phyloP scores from a whole-genome alignment of 164 flowering plant genomes.

The Vitis labrusca region DNA sequence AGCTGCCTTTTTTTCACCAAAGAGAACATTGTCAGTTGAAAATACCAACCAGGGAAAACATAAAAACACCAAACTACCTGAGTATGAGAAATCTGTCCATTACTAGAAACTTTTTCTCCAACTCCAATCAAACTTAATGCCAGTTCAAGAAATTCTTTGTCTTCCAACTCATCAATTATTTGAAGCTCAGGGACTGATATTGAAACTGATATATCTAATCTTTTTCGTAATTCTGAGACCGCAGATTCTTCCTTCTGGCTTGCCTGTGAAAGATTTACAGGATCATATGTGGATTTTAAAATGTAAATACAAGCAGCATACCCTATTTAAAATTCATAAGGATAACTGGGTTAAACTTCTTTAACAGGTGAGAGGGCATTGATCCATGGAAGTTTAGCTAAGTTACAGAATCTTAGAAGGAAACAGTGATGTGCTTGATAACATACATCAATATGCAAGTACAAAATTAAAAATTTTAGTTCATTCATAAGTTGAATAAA shows the following conservation, averaged over 20 bases:
- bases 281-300: not conserved
- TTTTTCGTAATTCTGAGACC: slow-evolving; percentile 57
- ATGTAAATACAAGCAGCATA: not conserved
- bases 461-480: too few species aligned
- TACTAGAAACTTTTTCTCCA: slow-evolving; percentile 27
- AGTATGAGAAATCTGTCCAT: slow-evolving; percentile 11
- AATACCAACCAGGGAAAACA: not conserved
- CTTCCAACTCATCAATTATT: slow-evolving; percentile 66
- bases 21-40: slow-evolving; percentile 9
- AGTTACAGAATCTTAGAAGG: not conserved
- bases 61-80: slow-evolving; percentile 5
- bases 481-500: too few species aligned
- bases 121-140: slow-evolving; percentile 48
- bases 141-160: slow-evolving; percentile 69
- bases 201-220: slow-evolving; percentile 47
- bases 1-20: slow-evolving; percentile 26
- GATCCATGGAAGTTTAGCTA: not conserved
- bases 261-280: slow-evolving; percentile 42
- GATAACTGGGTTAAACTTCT: too few species aligned
- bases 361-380: too few species aligned
- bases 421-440: not conserved
- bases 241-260: slow-evolving; percentile 47
- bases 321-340: too few species aligned
- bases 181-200: slow-evolving; percentile 36
- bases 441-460: too few species aligned